Percentiles rank a stretch among this genome's conserved stretches.
phyloP scores from a whole-genome alignment of 192 early-diverging fungal species.

The Diversispora eburnea region DNA sequence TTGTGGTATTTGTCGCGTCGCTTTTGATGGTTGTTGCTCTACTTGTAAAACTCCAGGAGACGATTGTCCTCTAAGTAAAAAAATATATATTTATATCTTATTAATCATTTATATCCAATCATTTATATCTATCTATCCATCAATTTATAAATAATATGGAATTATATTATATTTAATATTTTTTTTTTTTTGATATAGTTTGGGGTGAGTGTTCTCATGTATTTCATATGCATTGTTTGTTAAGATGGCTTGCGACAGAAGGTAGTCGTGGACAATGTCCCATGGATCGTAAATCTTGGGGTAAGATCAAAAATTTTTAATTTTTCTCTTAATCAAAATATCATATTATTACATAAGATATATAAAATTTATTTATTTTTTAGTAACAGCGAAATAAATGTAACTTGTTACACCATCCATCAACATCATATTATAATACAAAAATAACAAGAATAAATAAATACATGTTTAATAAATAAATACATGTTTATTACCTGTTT shows the following conservation, averaged over 20 bases:
- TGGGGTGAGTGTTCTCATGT: slow-evolving; percentile 90
- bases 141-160: too few species aligned
- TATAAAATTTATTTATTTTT: too few species aligned
- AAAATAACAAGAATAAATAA: too few species aligned
- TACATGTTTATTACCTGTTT: too few species aligned
- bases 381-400: too few species aligned
- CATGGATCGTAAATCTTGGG: slow-evolving; percentile 65
- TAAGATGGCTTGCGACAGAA: slow-evolving; percentile 74
- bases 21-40: slow-evolving; percentile 84
- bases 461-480: too few species aligned
- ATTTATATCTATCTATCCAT: neutral
- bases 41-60: slow-evolving; percentile 83
- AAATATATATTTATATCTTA: neutral
- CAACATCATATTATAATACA: too few species aligned
- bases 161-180: too few species aligned
- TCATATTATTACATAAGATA: too few species aligned
- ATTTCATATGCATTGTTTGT: slow-evolving; percentile 93
- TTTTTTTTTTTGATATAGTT: slow-evolving; percentile 43
- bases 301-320: neutral
- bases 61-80: slow-evolving; percentile 72
- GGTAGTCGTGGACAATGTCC: slow-evolving; percentile 77
- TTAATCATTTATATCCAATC: neutral
- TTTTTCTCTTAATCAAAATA: neutral
- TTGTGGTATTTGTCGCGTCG: slow-evolving; percentile 87
- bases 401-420: too few species aligned